A percentile compares a stretch with the other conserved stretches of the same genome.
Evolutionary conservation across 306 rosid genomes (phyloP).

Genomic region (Castanea crenata): DNA sequence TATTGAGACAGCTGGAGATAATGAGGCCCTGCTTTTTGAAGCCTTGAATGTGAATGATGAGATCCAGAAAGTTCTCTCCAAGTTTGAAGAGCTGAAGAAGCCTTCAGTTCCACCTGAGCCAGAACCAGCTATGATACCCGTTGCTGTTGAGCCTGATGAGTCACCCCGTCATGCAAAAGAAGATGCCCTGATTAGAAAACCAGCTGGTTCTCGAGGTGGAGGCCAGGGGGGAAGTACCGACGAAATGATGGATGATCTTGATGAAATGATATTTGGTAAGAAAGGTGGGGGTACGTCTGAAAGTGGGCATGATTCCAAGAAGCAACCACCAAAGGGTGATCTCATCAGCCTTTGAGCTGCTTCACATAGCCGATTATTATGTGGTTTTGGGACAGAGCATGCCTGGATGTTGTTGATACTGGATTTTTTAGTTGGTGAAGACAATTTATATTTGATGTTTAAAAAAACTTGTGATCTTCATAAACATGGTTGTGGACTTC

Average conservation of each 20-base stretch:
- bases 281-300: slow-evolving; percentile 59
- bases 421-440: slow-evolving; percentile 34
- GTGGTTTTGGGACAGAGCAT: slow-evolving; percentile 17
- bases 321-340: slow-evolving; percentile 76
- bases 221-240: slow-evolving; percentile 68
- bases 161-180: slow-evolving; percentile 61
- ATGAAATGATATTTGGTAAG: slow-evolving; percentile 97
- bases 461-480: slow-evolving; percentile 3
- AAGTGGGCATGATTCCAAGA: slow-evolving; percentile 62
- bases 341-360: slow-evolving; percentile 67
- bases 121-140: slow-evolving; percentile 98
- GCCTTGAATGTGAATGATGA: slow-evolving; percentile 94
- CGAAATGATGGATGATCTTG: slow-evolving; percentile 99
- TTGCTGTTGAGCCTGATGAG: slow-evolving; percentile 92
- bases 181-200: slow-evolving; percentile 74
- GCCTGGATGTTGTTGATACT: slow-evolving; percentile 17
- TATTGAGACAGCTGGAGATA: slow-evolving; percentile 80
- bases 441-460: slow-evolving; percentile 6
- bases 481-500: background rate
- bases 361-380: slow-evolving; percentile 7
- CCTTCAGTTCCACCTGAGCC: slow-evolving; percentile 55
- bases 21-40: slow-evolving; percentile 92
- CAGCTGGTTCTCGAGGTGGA: slow-evolving; percentile 56
- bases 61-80: slow-evolving; percentile 77
- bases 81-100: slow-evolving; percentile 67